Conservation (phyloP, 192 early-diverging fungal species). For the Backusella tarrabulga region DNA sequence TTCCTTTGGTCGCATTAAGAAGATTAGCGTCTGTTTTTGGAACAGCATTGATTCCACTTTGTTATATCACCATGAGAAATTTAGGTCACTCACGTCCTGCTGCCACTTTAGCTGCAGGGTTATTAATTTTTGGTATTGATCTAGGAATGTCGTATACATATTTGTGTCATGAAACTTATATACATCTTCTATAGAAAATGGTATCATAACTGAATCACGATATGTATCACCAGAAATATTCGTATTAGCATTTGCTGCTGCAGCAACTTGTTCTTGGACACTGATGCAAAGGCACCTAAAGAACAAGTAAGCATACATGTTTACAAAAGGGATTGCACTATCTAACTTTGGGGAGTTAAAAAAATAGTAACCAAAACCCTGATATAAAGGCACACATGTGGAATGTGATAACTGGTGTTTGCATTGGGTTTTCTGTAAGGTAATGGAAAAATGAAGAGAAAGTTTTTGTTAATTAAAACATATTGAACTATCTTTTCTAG, state of each 20-base stretch:
- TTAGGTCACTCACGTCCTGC: conserved; percentile 73
- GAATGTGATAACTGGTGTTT: conserved; percentile 70
- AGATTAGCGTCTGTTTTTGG: conserved; percentile 76
- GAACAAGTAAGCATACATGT: conserved; percentile 8
- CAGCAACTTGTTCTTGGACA: conserved; percentile 76
- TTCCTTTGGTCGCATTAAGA: conserved; percentile 82
- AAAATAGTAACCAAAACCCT: not conserved
- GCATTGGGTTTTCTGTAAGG: conserved; percentile 60
- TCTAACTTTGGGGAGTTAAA: not conserved
- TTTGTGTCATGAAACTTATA: not conserved
- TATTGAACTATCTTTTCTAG: conserved; percentile 30
- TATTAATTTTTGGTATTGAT: conserved; percentile 73
- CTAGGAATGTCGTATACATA: not conserved
- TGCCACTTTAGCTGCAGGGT: conserved; percentile 67
- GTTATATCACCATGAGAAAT: conserved; percentile 77
- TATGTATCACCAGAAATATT: conserved; percentile 3
- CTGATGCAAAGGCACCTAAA: conserved; percentile 65
- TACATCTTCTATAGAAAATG: conserved; percentile 69
- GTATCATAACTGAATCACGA: conserved; percentile 60
- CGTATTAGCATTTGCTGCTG: conserved; percentile 32
- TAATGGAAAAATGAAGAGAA: not conserved
- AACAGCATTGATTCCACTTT: conserved; percentile 72
- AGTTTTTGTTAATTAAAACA: not conserved
- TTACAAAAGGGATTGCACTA: not conserved
- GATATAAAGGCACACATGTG: conserved; percentile 13